phyloP scores from a whole-genome alignment of 805 yeast species.

The Yamadazyma insecticola region DNA sequence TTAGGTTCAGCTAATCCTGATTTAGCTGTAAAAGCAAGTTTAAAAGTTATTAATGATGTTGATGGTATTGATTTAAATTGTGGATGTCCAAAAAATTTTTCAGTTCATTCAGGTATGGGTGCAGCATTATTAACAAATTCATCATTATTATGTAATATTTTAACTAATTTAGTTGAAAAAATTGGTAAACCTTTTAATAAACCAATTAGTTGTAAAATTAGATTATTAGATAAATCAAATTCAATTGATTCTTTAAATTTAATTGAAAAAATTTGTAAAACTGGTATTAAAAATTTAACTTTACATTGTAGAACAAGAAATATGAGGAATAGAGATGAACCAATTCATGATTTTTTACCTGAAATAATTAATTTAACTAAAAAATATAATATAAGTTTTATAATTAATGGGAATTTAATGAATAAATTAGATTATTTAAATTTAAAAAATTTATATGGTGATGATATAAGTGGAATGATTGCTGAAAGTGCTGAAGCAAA shows the following conservation, averaged over 20 bases:
- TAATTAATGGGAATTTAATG: constrained; percentile 75
- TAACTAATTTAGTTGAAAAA: constrained; percentile 62
- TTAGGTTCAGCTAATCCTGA: constrained; percentile 84
- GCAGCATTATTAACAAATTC: constrained; percentile 87
- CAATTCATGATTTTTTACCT: constrained; percentile 65
- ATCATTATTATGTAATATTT: constrained; percentile 66
- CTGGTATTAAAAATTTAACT: constrained; percentile 84
- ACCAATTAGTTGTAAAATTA: constrained; percentile 87
- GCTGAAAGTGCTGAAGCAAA: constrained; percentile 88
- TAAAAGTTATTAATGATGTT: constrained; percentile 76
- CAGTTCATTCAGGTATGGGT: constrained; percentile 96
- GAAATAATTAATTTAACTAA: constrained; percentile 60
- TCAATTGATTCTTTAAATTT: constrained; percentile 50
- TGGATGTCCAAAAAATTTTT: constrained; percentile 96
- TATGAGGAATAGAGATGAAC: constrained; percentile 85
- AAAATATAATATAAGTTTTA: constrained; percentile 60
- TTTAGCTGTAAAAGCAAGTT: constrained; percentile 85
- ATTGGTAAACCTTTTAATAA: constrained; percentile 75
- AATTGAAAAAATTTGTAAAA: constrained; percentile 46
- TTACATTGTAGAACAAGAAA: constrained; percentile 86
- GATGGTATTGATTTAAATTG: constrained; percentile 92
- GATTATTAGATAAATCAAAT: constrained; percentile 61
- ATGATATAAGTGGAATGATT: constrained; percentile 81
- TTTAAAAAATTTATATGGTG: constrained; percentile 46
- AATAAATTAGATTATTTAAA: constrained; percentile 49